Evolutionary conservation across 2,329 filamentous ascomycete species (phyloP).

Genomic region (Ascochyta pisi): DNA sequence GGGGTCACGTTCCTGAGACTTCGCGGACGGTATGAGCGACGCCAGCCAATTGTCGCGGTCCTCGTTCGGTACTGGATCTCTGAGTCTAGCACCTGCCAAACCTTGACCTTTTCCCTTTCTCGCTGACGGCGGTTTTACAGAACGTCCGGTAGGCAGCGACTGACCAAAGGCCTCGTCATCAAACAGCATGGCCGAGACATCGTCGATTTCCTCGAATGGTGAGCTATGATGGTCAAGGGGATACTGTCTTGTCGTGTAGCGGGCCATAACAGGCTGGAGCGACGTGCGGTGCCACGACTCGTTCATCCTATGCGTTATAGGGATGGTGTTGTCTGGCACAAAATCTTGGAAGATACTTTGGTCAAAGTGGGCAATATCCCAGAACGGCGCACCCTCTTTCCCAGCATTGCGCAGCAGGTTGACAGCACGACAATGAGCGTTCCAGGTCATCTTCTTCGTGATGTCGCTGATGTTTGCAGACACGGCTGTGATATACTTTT

Average conservation of each 20-base stretch:
- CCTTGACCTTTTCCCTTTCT: constrained; percentile 12
- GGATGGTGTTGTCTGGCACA: constrained; percentile 13
- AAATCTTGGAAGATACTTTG: constrained; percentile 23
- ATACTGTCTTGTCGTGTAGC: constrained; percentile 28
- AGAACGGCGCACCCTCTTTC: constrained; percentile 24
- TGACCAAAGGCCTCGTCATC: not conserved
- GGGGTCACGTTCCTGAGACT: not conserved
- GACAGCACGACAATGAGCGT: constrained; percentile 27
- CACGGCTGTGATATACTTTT: constrained; percentile 26
- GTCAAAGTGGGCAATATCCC: constrained; percentile 25
- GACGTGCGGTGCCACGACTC: constrained; percentile 30
- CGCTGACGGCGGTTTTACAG: constrained; percentile 9
- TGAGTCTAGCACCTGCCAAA: constrained; percentile 6
- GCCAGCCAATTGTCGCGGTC: constrained; percentile 9
- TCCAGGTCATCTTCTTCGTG: constrained; percentile 33
- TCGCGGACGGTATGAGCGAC: not conserved
- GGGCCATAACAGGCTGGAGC: constrained; percentile 25
- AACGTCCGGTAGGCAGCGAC: constrained; percentile 15
- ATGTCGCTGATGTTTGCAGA: constrained; percentile 25
- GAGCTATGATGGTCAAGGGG: constrained; percentile 18
- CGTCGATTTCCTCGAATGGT: constrained; percentile 30
- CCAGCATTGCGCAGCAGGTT: constrained; percentile 29
- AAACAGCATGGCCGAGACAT: constrained; percentile 19
- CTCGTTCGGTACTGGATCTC: not conserved
- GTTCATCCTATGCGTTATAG: constrained; percentile 22